Percentiles rank a stretch among this genome's conserved stretches.
phyloP scores from a whole-genome alignment of 805 yeast genomes.

The Saccharomycopsis vini region DNA sequence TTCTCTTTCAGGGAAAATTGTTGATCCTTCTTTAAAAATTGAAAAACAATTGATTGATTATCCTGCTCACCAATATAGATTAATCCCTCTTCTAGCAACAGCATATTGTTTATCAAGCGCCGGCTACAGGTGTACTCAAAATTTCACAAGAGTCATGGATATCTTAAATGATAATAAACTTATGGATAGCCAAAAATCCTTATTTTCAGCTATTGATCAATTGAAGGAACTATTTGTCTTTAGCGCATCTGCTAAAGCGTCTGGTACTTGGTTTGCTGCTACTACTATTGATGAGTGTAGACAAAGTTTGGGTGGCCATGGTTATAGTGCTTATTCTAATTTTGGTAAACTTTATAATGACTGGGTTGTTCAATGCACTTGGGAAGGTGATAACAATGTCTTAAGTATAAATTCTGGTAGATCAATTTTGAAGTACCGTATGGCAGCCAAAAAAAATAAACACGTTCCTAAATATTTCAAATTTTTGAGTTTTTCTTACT shows the following conservation, averaged over 20 bases:
- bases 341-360: conserved; percentile 84
- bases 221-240: conserved; percentile 74
- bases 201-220: conserved; percentile 40
- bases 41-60: conserved; percentile 78
- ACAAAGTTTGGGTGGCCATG: conserved; percentile 95
- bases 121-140: conserved; percentile 34
- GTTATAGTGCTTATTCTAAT: conserved; percentile 87
- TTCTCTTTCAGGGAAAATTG: conserved; percentile 1
- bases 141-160: conserved; percentile 40
- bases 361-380: conserved; percentile 97
- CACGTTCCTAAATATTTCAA: conserved; percentile 23
- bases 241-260: conserved; percentile 82
- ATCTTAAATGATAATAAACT: conserved; percentile 41
- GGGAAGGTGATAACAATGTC: conserved; percentile 96
- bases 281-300: conserved; percentile 79
- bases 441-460: conserved; percentile 30
- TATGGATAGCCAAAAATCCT: conserved; percentile 20
- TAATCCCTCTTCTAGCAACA: conserved; percentile 76
- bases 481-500: conserved; percentile 24
- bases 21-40: conserved; percentile 10
- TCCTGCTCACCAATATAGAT: conserved; percentile 80
- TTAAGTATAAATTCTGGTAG: conserved; percentile 80
- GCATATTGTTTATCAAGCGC: conserved; percentile 54
- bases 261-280: conserved; percentile 81
- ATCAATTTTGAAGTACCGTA: conserved; percentile 40